These are phyloP conservation scores for Fusarium musae DNA, from an alignment of 2,329 filamentous ascomycete species.

Conservation along the genomic window DNA sequence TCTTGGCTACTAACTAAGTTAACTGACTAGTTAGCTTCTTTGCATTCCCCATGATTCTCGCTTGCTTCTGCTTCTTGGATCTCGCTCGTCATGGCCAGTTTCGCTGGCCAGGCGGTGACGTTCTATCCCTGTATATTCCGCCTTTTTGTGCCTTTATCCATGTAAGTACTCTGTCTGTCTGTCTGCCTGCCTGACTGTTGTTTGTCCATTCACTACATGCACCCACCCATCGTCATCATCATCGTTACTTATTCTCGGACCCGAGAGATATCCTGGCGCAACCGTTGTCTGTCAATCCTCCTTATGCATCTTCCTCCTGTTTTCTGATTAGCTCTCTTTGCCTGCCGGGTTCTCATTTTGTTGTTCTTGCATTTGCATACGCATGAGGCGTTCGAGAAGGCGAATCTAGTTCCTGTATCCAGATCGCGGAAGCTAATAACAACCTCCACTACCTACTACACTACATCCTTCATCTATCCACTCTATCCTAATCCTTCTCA, in stretches of 20 bases:
- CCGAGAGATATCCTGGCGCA: slow-evolving; percentile 20
- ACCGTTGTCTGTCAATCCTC: neutral
- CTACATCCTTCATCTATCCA: slow-evolving; percentile 3
- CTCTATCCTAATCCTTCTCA: slow-evolving; percentile 1
- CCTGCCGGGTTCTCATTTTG: neutral
- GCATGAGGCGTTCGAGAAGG: slow-evolving; percentile 28
- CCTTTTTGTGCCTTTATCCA: neutral
- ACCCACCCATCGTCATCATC: neutral
- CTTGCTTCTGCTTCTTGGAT: slow-evolving; percentile 2
- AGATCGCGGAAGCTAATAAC: slow-evolving; percentile 24
- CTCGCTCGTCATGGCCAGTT: slow-evolving; percentile 15
- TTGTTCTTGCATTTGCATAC: slow-evolving; percentile 17
- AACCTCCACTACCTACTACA: neutral
- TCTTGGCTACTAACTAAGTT: neutral
- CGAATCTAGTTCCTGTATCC: slow-evolving; percentile 18
- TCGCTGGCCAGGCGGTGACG: slow-evolving; percentile 28
- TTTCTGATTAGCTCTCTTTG: slow-evolving; percentile 10
- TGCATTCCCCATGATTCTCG: slow-evolving; percentile 34
- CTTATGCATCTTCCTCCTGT: neutral
- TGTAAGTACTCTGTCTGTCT: neutral
- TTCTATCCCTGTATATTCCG: slow-evolving; percentile 24
- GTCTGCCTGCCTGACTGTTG: neutral
- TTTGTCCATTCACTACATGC: neutral
- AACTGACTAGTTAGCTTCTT: neutral
- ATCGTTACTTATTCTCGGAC: neutral